phyloP scores from a whole-genome alignment of 257 asterid species.

The Solanum lignicaule region DNA sequence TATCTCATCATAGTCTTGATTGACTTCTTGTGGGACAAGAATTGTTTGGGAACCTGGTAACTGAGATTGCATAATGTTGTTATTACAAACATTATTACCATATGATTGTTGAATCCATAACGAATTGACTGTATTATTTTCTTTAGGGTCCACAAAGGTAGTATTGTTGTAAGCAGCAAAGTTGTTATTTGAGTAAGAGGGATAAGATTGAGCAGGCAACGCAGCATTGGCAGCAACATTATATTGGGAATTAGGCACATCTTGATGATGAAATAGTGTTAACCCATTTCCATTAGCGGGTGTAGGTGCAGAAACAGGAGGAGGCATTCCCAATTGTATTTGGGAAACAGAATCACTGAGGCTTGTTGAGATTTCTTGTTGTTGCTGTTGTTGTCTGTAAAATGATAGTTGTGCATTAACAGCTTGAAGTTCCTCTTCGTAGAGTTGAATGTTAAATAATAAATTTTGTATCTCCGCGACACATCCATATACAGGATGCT shows the following conservation, averaged over 20 bases:
- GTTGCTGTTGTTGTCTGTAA: conserved; percentile 37
- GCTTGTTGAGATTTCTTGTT: conserved; percentile 25
- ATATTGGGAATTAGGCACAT: conserved; percentile 8
- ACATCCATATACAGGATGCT: conserved; percentile 65
- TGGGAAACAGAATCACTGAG: conserved; percentile 40
- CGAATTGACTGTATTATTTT: conserved; percentile 22
- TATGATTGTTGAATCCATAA: conserved; percentile 42
- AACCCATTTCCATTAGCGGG: conserved; percentile 3
- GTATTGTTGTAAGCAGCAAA: conserved; percentile 14
- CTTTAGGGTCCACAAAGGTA: conserved; percentile 36
- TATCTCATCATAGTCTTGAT: conserved; percentile 50
- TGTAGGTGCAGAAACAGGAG: conserved; percentile 1
- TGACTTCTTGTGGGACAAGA: conserved; percentile 23
- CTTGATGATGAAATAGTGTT: conserved; percentile 30
- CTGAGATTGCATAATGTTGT: conserved; percentile 34
- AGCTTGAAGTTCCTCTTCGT: conserved; percentile 57
- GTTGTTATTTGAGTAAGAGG: conserved; percentile 17
- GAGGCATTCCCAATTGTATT: conserved; percentile 45
- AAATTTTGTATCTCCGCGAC: conserved; percentile 42
- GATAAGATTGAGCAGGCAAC: conserved; percentile 13
- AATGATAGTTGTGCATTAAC: conserved; percentile 52
- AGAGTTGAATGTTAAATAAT: conserved; percentile 31
- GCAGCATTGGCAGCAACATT: conserved; percentile 8
- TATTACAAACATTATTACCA: conserved; percentile 21
- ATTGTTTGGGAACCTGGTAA: conserved; percentile 25